phyloP scores from a whole-genome alignment of 768 basidiomycete species.

The Tricholoma hemisulphureum region DNA sequence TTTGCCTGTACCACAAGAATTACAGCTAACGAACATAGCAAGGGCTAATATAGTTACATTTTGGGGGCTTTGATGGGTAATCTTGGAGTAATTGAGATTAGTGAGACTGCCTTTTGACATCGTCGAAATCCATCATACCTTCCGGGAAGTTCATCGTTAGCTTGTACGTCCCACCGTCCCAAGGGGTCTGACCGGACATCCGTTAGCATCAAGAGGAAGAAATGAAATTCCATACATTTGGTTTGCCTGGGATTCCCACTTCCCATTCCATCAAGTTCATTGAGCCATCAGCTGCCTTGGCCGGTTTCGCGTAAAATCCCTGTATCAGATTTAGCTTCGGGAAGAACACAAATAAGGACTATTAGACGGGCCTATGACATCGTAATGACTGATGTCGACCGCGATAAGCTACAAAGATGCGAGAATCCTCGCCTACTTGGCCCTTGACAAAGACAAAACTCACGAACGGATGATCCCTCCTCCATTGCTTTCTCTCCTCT shows the following conservation, averaged over 20 bases:
- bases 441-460: conserved; percentile 32
- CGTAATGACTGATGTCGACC: not conserved
- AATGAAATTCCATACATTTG: conserved; percentile 55
- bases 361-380: not conserved
- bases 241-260: conserved; percentile 95
- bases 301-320: conserved; percentile 97
- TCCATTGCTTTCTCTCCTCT: conserved; percentile 98
- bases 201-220: conserved; percentile 9
- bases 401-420: conserved; percentile 7
- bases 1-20: conserved; percentile 64
- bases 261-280: conserved; percentile 99
- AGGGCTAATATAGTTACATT: conserved; percentile 55
- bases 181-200: conserved; percentile 67
- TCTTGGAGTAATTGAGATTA: conserved; percentile 45
- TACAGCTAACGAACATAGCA: not conserved
- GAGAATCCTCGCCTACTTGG: conserved; percentile 7
- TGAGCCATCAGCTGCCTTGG: conserved; percentile 86
- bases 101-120: not conserved
- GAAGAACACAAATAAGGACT: not conserved
- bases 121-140: conserved; percentile 48
- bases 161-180: conserved; percentile 97
- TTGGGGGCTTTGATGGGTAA: conserved; percentile 93
- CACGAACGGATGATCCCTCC: conserved; percentile 98
- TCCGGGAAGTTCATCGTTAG: conserved; percentile 95
- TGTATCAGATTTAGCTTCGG: conserved; percentile 31